These are phyloP conservation scores for Pseudocercospora fuligena DNA, from an alignment of 2,329 filamentous ascomycete genomes.

Conservation along the genomic window DNA sequence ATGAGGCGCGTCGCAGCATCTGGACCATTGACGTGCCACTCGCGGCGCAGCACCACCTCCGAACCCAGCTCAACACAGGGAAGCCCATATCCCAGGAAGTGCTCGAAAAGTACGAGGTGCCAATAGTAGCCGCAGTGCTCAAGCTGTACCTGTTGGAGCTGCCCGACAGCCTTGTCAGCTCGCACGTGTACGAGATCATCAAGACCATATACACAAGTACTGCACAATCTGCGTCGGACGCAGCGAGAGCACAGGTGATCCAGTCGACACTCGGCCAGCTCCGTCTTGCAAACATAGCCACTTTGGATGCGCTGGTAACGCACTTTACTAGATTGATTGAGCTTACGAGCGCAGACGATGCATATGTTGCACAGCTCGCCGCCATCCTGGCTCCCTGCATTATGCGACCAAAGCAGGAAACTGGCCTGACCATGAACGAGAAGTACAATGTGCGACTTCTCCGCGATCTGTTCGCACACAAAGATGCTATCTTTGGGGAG, in stretches of 20 bases:
- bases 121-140: conserved; percentile 87
- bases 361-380: conserved; percentile 77
- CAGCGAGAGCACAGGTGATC: conserved; percentile 82
- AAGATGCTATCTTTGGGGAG: conserved; percentile 93
- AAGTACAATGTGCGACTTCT: conserved; percentile 89
- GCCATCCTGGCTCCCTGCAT: conserved; percentile 81
- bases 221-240: conserved; percentile 74
- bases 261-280: conserved; percentile 96
- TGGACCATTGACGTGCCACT: conserved; percentile 95
- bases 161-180: conserved; percentile 96
- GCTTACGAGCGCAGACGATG: conserved; percentile 91
- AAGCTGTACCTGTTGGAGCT: conserved; percentile 95
- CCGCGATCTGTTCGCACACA: conserved; percentile 89
- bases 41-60: conserved; percentile 80
- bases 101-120: conserved; percentile 87
- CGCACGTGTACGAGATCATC: conserved; percentile 97
- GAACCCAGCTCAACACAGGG: conserved; percentile 83
- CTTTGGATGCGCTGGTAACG: conserved; percentile 96
- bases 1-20: conserved; percentile 87
- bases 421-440: conserved; percentile 91
- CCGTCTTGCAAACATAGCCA: conserved; percentile 94
- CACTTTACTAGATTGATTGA: conserved; percentile 97
- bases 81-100: conserved; percentile 76
- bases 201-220: conserved; percentile 93
- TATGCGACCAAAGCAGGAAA: conserved; percentile 83